A percentile compares a stretch with the other conserved stretches of the same genome.
These are phyloP conservation scores for Verticillium nonalfalfae DNA, from an alignment of 2,329 filamentous ascomycete species.

Conservation along the genomic window DNA sequence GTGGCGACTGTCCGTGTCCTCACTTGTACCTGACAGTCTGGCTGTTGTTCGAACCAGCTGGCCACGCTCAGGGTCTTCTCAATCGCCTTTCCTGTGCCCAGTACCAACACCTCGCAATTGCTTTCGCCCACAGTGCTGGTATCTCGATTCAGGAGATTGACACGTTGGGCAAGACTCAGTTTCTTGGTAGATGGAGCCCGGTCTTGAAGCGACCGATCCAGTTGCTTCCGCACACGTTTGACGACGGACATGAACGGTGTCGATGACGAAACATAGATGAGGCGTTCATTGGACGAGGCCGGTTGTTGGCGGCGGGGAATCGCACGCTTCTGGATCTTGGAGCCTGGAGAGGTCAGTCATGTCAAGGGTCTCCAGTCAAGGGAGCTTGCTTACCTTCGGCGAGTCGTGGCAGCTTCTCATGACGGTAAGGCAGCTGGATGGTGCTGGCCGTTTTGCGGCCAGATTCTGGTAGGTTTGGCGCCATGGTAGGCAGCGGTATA, in stretches of 20 bases:
- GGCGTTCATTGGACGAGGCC: slow-evolving; percentile 33
- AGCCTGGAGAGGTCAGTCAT: slow-evolving; percentile 27
- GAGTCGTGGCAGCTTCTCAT: slow-evolving; percentile 5
- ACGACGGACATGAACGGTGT: slow-evolving; percentile 64
- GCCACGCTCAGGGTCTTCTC: slow-evolving; percentile 56
- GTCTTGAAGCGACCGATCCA: slow-evolving; percentile 43
- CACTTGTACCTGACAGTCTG: slow-evolving; percentile 51
- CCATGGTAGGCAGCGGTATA: slow-evolving; percentile 9
- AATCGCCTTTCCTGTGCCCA: slow-evolving; percentile 63
- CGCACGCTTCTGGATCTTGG: slow-evolving; percentile 43
- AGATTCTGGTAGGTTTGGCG: slow-evolving; percentile 3
- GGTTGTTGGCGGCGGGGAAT: slow-evolving; percentile 32
- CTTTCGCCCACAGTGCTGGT: slow-evolving; percentile 18
- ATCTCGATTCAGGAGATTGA: slow-evolving; percentile 33
- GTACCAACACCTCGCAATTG: slow-evolving; percentile 40
- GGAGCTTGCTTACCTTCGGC: slow-evolving; percentile 14
- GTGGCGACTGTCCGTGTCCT: slow-evolving; percentile 58
- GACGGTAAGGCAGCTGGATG: background rate
- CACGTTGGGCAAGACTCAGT: slow-evolving; percentile 36
- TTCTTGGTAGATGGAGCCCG: slow-evolving; percentile 40
- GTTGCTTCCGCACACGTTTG: slow-evolving; percentile 57
- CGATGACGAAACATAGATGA: slow-evolving; percentile 59
- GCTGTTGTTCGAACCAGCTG: slow-evolving; percentile 57
- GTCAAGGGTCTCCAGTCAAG: background rate
- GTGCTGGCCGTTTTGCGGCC: slow-evolving; percentile 1